These are phyloP conservation scores for Cardamine resedifolia DNA, from an alignment of 345 rosid species.

Conservation along the genomic window DNA sequence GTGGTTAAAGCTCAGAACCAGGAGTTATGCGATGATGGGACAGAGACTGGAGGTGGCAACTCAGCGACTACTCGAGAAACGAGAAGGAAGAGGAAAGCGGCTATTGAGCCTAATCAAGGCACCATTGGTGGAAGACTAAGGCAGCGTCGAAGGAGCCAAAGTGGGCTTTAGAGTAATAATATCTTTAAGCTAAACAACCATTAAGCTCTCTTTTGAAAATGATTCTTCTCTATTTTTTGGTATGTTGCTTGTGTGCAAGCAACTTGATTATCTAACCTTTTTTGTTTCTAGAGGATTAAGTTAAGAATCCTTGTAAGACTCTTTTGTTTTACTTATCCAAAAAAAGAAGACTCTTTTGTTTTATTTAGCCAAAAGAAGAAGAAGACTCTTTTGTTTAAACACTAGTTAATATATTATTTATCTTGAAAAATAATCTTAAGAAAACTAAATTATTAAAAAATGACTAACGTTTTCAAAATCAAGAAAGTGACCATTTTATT, in stretches of 20 bases:
- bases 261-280: background rate
- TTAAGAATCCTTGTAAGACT: background rate
- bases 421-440: background rate
- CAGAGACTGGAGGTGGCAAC: background rate
- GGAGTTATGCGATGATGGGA: background rate
- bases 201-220: background rate
- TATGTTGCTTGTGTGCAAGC: background rate
- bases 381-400: background rate
- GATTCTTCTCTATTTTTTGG: background rate
- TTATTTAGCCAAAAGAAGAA: background rate
- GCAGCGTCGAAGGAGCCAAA: slow-evolving; percentile 29
- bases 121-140: slow-evolving; percentile 52
- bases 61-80: slow-evolving; percentile 13
- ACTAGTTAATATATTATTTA: background rate
- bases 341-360: background rate
- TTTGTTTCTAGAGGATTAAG: slow-evolving; percentile 11
- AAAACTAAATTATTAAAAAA: background rate
- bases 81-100: slow-evolving; percentile 19
- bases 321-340: background rate
- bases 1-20: background rate
- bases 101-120: slow-evolving; percentile 38
- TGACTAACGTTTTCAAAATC: background rate
- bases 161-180: slow-evolving; percentile 10
- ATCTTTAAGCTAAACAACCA: background rate
- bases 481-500: background rate